Base-by-base conservation (phyloP, 1,284 basidiomycete genomes). In the Ceratobasidium papillatum region DNA sequence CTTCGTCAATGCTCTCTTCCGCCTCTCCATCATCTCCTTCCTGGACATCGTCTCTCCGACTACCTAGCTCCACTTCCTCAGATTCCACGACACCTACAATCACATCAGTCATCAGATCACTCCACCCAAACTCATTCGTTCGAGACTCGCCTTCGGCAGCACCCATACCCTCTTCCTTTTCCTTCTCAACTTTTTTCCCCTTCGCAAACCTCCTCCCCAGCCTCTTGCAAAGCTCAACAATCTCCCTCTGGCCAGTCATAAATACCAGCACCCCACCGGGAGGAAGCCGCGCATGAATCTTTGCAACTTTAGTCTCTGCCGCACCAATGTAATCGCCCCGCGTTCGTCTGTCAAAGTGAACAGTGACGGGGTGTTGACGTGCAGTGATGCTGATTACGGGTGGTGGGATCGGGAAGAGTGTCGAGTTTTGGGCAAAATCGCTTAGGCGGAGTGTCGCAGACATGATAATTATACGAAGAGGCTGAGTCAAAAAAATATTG, bases 391-490 rank as follows among this genome's bases (percentile, higher is more conserved):
- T 92, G 81, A 99, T 92, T 64, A 99, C 88, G 0, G 98, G 98
- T 17, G 98, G 97, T 4, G 94, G 90, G 0, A 85, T 85, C 0
- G 90, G 77, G 83, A 99, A 99, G 1, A 99, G 86, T 0, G 89
- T 89, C 62, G 84, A 87, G 83, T 99, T 99, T 76, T 93, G 89
- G 0, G 93, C 91, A 80, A 99, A 99, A 82, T 99, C 98, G 66
- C 90, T 89, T 30, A 99, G 92, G 32, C 96, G 93, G 5, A 99
- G 88, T 0, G 98, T 99, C 0, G 98, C 98, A 51, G 97, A 99
- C 98, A 99, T 99, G 84, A 99, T 98, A 76, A 99, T 90, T 52
- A 99, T 86, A 12, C 98, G 90, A 7, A 99, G 84, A 11, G 97
- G 97, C 87, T 94, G 78, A 41, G 77, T 41, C 74, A 41, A 52